Evolutionary conservation across 441 rosid genomes (phyloP).

Genomic region (Breynia disticha): DNA sequence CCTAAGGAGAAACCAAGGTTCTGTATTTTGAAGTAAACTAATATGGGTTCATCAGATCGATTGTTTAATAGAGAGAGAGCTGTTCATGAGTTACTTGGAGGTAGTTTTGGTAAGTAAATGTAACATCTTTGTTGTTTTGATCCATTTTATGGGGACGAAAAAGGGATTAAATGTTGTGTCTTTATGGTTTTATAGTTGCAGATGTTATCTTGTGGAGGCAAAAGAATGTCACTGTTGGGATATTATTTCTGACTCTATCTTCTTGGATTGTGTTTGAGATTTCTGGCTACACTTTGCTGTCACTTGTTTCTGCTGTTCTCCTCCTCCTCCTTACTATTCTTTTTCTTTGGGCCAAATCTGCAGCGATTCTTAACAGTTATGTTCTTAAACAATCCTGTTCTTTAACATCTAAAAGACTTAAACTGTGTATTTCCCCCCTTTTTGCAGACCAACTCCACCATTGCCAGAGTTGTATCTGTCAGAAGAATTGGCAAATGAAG

Average conservation of each 20-base stretch:
- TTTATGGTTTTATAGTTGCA: conserved; percentile 47
- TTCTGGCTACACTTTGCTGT: conserved; percentile 76
- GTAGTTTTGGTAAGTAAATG: conserved; percentile 48
- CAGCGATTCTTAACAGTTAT: conserved; percentile 79
- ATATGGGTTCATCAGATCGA: conserved; percentile 32
- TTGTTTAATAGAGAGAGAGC: conserved; percentile 57
- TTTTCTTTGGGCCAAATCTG: conserved; percentile 93
- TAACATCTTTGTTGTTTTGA: conserved; percentile 2
- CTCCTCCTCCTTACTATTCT: conserved; percentile 69
- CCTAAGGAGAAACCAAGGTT: conserved; percentile 10
- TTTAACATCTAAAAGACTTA: no score
- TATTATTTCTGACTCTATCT: conserved; percentile 53
- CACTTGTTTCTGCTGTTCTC: conserved; percentile 76
- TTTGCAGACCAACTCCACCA: conserved; percentile 77
- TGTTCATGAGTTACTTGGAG: conserved; percentile 74
- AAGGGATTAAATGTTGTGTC: conserved; percentile 2
- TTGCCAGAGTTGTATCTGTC: conserved; percentile 64
- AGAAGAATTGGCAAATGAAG: conserved; percentile 49
- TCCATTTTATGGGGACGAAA: not conserved
- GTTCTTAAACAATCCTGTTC: not conserved
- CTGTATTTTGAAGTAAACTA: not conserved
- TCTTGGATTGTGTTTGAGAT: conserved; percentile 83
- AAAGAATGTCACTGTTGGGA: conserved; percentile 51
- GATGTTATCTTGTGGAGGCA: conserved; percentile 87
- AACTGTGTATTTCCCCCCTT: conserved; percentile 4